These are phyloP conservation scores for Pseudopediastrum boryanum DNA, from an alignment of 139 green algal species.

Conservation along the genomic window DNA sequence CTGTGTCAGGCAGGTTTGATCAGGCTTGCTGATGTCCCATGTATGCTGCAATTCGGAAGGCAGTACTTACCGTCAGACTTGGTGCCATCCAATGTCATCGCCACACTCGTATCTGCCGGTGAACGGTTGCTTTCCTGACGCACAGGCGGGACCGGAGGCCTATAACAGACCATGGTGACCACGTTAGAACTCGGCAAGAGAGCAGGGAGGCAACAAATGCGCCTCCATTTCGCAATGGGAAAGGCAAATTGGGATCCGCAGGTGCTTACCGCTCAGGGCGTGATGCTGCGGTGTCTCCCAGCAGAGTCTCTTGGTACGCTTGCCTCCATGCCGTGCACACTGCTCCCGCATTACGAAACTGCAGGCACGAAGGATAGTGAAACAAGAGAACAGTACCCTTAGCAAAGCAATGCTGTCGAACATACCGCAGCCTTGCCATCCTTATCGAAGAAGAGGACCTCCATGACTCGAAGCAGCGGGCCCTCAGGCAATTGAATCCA, in stretches of 20 bases:
- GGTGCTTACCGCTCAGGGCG: constrained; percentile 17
- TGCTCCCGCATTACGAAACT: constrained; percentile 25
- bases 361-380: background rate
- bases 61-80: no score
- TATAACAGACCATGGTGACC: background rate
- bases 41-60: no score
- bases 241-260: background rate
- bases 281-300: constrained; percentile 24
- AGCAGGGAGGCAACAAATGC: background rate
- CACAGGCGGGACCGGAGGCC: background rate
- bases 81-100: no score
- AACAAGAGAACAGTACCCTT: background rate
- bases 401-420: background rate
- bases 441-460: constrained; percentile 13
- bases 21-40: no score
- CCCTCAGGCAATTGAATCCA: constrained; percentile 3
- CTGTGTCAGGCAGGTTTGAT: no score
- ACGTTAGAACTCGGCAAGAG: background rate
- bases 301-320: constrained; percentile 1
- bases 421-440: constrained; percentile 17
- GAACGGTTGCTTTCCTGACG: background rate
- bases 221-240: background rate
- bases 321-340: constrained; percentile 3
- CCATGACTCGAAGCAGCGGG: constrained; percentile 12
- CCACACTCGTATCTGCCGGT: background rate